phyloP scores from a whole-genome alignment of 2,329 filamentous ascomycete genomes.

The Trichoderma arundinaceum region DNA sequence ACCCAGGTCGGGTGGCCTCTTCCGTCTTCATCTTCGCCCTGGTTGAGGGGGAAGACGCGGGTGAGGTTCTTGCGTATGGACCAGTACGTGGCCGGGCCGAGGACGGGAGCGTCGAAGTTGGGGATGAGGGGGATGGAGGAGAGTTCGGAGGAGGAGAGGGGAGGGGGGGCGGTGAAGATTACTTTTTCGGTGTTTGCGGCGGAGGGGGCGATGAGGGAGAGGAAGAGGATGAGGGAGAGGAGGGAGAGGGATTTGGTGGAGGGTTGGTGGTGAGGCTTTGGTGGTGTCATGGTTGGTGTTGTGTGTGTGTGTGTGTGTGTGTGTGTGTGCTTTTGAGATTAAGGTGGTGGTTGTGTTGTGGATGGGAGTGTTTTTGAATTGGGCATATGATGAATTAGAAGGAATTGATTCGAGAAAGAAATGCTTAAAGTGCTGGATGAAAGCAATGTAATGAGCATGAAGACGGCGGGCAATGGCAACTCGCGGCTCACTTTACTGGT shows the following conservation, averaged over 20 bases:
- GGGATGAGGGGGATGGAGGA: conserved; percentile 38
- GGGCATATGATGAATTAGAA: neutral
- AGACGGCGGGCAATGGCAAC: too few relatives aligned
- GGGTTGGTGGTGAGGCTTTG: conserved; percentile 11
- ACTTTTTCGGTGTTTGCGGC: conserved; percentile 86
- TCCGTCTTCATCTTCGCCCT: neutral
- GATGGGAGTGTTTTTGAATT: neutral
- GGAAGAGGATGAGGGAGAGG: conserved; percentile 32
- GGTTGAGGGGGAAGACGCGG: conserved; percentile 67
- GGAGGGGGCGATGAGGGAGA: conserved; percentile 30
- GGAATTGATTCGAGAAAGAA: too few relatives aligned
- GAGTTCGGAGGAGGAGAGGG: conserved; percentile 52
- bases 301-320: neutral
- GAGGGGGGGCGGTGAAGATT: conserved; percentile 71
- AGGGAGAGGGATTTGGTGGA: neutral
- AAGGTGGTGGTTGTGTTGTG: neutral
- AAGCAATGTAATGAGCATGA: neutral
- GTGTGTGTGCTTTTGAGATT: neutral
- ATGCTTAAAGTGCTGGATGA: too few relatives aligned
- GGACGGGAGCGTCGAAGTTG: conserved; percentile 66
- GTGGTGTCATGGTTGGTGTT: conserved; percentile 1
- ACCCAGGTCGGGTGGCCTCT: conserved; percentile 76
- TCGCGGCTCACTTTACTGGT: too few relatives aligned
- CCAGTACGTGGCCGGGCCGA: conserved; percentile 62
- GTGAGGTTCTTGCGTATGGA: conserved; percentile 68